These are phyloP conservation scores for Stagonosporopsis cucurbitacearum DNA, from an alignment of 2,329 filamentous ascomycete species.

Conservation along the genomic window DNA sequence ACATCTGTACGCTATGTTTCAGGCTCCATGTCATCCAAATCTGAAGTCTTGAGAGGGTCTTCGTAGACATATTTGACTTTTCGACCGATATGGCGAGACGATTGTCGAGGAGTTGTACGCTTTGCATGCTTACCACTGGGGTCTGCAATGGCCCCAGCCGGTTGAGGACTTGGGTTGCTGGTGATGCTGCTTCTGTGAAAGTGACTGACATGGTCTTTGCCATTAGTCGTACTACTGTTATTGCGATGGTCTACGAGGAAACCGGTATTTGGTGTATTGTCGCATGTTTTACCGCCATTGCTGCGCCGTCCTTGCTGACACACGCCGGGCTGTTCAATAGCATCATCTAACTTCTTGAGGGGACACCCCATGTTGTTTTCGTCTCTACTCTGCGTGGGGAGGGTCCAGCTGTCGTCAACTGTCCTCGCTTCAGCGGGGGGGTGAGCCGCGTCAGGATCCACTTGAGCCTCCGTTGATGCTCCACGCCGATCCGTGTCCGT, in stretches of 20 bases:
- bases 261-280: background rate
- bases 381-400: background rate
- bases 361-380: background rate
- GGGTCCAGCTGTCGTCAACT: background rate
- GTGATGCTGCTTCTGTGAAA: background rate
- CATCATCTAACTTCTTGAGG: background rate
- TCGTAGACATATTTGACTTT: background rate
- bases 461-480: constrained; percentile 6
- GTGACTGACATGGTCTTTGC: background rate
- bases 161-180: background rate
- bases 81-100: background rate
- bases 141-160: background rate
- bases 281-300: background rate
- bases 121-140: background rate
- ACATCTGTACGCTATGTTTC: background rate
- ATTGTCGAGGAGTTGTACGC: background rate
- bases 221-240: background rate
- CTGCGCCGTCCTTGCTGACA: background rate
- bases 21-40: background rate
- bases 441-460: background rate
- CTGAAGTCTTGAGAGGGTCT: background rate
- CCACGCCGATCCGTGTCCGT: constrained; percentile 3
- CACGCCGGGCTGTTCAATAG: background rate
- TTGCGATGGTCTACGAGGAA: background rate
- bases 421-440: background rate